Evolutionary conservation across 257 asterid genomes (phyloP).

Genomic region (Prunella vulgaris): DNA sequence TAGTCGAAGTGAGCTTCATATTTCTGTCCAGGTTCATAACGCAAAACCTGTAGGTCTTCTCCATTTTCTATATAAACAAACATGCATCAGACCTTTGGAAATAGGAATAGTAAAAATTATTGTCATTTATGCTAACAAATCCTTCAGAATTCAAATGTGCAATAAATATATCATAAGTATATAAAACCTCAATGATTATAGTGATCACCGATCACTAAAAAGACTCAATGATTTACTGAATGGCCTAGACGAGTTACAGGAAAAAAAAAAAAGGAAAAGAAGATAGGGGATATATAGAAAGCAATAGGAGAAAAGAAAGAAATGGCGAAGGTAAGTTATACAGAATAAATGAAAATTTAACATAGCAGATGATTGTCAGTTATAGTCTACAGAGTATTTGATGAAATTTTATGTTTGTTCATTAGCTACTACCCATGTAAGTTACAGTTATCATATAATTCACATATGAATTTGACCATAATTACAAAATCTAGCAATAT

Average conservation of each 20-base stretch:
- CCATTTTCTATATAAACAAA: slow-evolving; percentile 63
- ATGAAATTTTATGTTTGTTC: neutral
- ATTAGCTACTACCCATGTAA: neutral
- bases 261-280: neutral
- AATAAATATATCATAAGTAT: neutral
- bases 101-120: neutral
- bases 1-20: slow-evolving; percentile 90
- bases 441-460: neutral
- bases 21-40: slow-evolving; percentile 89
- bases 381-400: neutral
- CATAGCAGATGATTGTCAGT: neutral
- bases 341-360: neutral
- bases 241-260: neutral
- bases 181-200: neutral
- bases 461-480: neutral
- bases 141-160: neutral
- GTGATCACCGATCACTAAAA: slow-evolving; percentile 9
- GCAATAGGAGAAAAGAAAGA: neutral
- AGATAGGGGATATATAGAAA: neutral
- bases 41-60: slow-evolving; percentile 90
- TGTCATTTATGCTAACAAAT: slow-evolving; percentile 6
- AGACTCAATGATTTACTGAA: neutral
- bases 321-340: neutral
- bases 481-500: slow-evolving; percentile 10
- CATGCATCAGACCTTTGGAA: slow-evolving; percentile 10